Conservation (phyloP, 345 rosid species). For the Populus nigra region DNA sequence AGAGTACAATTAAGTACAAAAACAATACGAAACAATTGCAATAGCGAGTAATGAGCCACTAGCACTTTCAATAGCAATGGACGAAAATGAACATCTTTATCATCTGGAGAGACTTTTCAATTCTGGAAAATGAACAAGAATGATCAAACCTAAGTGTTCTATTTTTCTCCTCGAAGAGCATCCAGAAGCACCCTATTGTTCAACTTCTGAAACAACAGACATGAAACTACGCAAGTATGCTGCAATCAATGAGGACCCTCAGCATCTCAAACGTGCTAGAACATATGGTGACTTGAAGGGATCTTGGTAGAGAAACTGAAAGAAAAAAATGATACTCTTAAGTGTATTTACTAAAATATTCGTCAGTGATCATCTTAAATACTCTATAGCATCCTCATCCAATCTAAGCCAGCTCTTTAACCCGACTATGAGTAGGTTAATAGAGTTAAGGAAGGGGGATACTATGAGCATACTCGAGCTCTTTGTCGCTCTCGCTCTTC, state of each 20-base stretch:
- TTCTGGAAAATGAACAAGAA: neutral
- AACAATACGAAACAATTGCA: neutral
- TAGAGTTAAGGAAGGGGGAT: neutral
- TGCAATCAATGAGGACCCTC: neutral
- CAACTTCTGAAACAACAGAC: neutral
- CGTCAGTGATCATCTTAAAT: neutral
- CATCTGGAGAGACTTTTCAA: neutral
- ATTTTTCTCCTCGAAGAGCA: neutral
- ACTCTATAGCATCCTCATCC: neutral
- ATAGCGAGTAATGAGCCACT: neutral
- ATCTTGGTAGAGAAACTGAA: neutral
- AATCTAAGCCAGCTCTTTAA: neutral
- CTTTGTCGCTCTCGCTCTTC: conserved; percentile 47
- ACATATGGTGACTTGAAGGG: neutral
- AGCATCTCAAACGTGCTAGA: neutral
- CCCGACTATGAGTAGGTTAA: neutral
- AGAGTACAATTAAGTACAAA: neutral
- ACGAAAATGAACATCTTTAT: neutral
- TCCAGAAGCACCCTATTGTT: neutral
- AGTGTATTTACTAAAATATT: neutral
- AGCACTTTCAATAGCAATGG: neutral
- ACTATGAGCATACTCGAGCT: conserved; percentile 50
- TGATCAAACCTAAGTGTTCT: neutral
- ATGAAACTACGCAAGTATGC: neutral
- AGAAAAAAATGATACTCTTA: neutral